phyloP scores from a whole-genome alignment of 345 rosid genomes.

The Rhizophora mangle region DNA sequence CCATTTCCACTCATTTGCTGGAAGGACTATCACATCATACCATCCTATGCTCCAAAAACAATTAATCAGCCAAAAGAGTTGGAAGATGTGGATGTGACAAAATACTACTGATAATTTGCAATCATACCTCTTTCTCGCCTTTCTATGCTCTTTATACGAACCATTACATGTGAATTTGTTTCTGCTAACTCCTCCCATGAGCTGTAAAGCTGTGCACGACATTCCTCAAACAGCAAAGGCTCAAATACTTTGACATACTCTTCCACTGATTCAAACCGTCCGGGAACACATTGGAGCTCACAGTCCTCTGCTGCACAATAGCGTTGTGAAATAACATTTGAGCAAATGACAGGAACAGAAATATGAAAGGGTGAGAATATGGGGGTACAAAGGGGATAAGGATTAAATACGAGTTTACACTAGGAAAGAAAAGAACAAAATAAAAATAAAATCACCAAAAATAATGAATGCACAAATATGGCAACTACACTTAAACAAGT shows the following conservation, averaged over 20 bases:
- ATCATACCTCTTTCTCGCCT: conserved; percentile 96
- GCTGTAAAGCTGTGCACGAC: conserved; percentile 95
- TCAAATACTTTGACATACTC: conserved; percentile 94
- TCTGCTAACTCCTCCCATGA: conserved; percentile 91
- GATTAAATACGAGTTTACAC: neutral
- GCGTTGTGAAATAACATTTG: conserved; percentile 6
- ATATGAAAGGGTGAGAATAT: neutral
- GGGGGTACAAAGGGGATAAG: neutral
- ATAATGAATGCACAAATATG: neutral
- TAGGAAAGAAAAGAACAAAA: neutral
- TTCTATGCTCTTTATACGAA: conserved; percentile 75
- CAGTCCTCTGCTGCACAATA: conserved; percentile 63
- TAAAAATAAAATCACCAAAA: neutral
- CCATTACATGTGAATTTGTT: conserved; percentile 64
- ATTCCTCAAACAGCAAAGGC: conserved; percentile 98
- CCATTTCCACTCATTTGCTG: conserved; percentile 84
- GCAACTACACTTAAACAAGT: neutral
- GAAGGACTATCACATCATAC: conserved; percentile 84
- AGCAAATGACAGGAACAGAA: conserved; percentile 4
- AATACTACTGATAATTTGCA: neutral
- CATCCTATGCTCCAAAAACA: conserved; percentile 57
- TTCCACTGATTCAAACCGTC: conserved; percentile 81
- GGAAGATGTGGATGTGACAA: neutral
- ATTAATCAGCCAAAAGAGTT: conserved; percentile 25
- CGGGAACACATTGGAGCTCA: conserved; percentile 89